Evolutionary conservation across 164 flowering plant species (phyloP).

Genomic region (Aristolochia fimbriata): DNA sequence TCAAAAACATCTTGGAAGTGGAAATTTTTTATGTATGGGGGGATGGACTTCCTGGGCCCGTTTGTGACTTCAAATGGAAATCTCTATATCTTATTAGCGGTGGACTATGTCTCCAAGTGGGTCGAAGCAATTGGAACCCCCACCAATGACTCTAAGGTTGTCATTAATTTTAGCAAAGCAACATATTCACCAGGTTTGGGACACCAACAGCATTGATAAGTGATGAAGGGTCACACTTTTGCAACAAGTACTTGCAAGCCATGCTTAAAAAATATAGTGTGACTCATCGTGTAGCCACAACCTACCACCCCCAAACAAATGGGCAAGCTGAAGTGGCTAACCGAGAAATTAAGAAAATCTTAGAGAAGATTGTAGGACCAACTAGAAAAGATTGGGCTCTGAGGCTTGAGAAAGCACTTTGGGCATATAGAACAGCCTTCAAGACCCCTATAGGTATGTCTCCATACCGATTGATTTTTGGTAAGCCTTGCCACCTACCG

Average conservation of each 20-base stretch:
- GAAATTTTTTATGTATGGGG: slow-evolving; percentile 1
- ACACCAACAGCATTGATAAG: not conserved
- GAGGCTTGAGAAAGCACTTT: not conserved
- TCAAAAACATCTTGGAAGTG: not conserved
- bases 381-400: not conserved
- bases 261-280: not conserved
- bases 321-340: no score
- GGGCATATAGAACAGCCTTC: not conserved
- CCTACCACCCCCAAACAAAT: not conserved
- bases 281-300: not conserved
- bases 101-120: not conserved
- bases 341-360: not conserved
- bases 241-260: not conserved
- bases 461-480: slow-evolving; percentile 8
- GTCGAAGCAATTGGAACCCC: not conserved
- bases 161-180: not conserved
- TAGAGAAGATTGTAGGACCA: not conserved
- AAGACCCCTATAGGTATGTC: slow-evolving; percentile 9
- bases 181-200: not conserved
- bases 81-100: not conserved
- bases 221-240: not conserved
- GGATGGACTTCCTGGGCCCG: not conserved
- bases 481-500: slow-evolving; percentile 10
- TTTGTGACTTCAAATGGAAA: not conserved
- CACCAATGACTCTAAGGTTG: not conserved